Evolutionary conservation across 2,329 filamentous ascomycete genomes (phyloP).

Genomic region (Epichloe typhina): DNA sequence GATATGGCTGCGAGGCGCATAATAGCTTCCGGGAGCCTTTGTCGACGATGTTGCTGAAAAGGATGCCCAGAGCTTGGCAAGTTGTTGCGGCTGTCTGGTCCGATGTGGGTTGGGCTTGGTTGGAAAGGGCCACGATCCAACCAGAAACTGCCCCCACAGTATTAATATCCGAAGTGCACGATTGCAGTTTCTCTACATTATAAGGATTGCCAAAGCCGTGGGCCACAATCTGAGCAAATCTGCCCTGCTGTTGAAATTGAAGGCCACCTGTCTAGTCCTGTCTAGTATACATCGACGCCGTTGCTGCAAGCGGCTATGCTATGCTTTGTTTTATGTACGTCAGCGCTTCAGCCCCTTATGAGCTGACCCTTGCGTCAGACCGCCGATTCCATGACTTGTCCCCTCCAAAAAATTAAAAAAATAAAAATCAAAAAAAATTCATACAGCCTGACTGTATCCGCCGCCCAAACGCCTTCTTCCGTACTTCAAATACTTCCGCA

Average conservation of each 20-base stretch:
- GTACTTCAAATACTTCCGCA: slow-evolving; percentile 64
- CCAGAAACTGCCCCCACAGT: neutral
- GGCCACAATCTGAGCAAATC: too few species aligned
- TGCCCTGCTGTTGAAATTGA: neutral
- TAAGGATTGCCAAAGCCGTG: too few species aligned
- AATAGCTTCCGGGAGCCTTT: slow-evolving; percentile 24
- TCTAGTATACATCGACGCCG: neutral
- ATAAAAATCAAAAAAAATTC: slow-evolving; percentile 9
- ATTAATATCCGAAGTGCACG: too few species aligned
- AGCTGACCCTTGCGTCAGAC: neutral
- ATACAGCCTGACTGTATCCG: slow-evolving; percentile 55
- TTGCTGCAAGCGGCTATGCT: neutral
- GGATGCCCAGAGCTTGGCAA: neutral
- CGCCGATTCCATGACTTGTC: neutral
- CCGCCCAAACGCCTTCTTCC: slow-evolving; percentile 41
- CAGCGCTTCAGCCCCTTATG: neutral
- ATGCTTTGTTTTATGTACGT: neutral
- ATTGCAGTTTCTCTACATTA: too few species aligned
- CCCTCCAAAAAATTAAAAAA: neutral
- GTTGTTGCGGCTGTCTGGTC: neutral
- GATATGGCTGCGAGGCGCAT: slow-evolving; percentile 28
- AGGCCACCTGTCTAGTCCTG: neutral
- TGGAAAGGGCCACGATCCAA: neutral
- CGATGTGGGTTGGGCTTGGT: neutral
- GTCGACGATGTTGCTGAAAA: neutral